phyloP scores from a whole-genome alignment of 106 monocot species.

The Dendrobium officinale region DNA sequence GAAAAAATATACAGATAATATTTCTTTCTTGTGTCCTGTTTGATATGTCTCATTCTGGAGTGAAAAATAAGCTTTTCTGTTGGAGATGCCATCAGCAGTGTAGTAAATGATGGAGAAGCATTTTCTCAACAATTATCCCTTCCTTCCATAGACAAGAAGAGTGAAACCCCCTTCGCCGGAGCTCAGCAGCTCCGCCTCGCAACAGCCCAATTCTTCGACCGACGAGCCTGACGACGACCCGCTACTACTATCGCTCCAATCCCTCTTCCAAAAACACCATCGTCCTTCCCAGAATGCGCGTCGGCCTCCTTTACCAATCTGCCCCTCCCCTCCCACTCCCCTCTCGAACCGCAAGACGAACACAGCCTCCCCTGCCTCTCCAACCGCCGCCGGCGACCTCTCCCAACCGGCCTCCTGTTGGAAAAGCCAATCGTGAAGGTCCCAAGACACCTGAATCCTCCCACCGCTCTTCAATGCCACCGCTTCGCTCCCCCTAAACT shows the following conservation, averaged over 20 bases:
- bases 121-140: background rate
- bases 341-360: constrained; percentile 3
- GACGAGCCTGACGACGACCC: background rate
- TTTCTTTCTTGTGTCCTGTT: too few relatives aligned
- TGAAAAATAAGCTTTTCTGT: too few relatives aligned
- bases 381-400: background rate
- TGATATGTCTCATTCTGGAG: too few relatives aligned
- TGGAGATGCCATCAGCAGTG: too few relatives aligned
- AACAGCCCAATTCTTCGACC: background rate
- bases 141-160: background rate
- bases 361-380: background rate
- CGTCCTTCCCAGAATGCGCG: background rate
- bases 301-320: background rate
- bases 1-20: too few relatives aligned
- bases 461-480: background rate
- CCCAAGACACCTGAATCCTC: constrained; percentile 1
- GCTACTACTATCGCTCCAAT: constrained; percentile 4
- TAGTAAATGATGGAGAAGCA: too few relatives aligned
- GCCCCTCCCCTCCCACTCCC: background rate
- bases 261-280: background rate
- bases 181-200: background rate
- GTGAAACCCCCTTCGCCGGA: background rate
- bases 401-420: background rate
- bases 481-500: constrained; percentile 8
- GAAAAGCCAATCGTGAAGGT: constrained; percentile 10